Percentiles rank a stretch among this genome's conserved stretches.
Evolutionary conservation across 2,329 filamentous ascomycete genomes (phyloP).

Genomic region (Epichloe aotearoae): DNA sequence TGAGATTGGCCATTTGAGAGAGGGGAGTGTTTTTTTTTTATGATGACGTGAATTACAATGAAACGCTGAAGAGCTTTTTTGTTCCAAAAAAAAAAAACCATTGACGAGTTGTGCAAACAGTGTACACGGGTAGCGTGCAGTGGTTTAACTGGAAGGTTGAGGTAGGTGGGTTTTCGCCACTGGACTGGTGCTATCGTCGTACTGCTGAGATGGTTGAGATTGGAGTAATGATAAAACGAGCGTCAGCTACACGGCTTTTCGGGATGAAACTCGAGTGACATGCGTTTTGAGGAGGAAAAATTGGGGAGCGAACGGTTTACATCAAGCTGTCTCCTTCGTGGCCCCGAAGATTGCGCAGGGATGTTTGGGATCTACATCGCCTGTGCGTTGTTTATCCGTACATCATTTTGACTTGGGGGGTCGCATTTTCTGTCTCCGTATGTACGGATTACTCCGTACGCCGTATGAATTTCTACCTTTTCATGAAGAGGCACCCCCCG

Average conservation of each 20-base stretch:
- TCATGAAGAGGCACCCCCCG: slow-evolving; percentile 11
- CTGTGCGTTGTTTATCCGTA: background rate
- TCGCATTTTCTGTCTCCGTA: too few relatives aligned
- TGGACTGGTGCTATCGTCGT: background rate
- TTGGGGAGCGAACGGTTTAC: background rate
- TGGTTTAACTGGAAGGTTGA: background rate
- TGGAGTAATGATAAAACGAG: background rate
- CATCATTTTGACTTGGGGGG: background rate
- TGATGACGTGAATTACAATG: too few relatives aligned
- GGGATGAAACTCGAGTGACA: background rate
- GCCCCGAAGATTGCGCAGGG: too few relatives aligned
- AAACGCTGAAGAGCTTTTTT: background rate
- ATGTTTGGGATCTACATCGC: background rate
- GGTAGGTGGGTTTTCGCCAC: background rate
- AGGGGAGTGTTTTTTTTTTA: background rate
- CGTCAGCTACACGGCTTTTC: background rate
- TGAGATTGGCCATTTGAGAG: background rate
- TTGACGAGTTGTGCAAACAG: background rate
- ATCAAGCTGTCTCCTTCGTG: background rate
- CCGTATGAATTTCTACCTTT: background rate
- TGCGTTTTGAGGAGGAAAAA: background rate
- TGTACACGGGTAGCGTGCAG: background rate
- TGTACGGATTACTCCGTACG: too few relatives aligned
- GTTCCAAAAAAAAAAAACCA: background rate
- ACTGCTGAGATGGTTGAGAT: background rate